phyloP scores from a whole-genome alignment of 2,329 filamentous ascomycete species.

The Aspergillus transmontanensis region DNA sequence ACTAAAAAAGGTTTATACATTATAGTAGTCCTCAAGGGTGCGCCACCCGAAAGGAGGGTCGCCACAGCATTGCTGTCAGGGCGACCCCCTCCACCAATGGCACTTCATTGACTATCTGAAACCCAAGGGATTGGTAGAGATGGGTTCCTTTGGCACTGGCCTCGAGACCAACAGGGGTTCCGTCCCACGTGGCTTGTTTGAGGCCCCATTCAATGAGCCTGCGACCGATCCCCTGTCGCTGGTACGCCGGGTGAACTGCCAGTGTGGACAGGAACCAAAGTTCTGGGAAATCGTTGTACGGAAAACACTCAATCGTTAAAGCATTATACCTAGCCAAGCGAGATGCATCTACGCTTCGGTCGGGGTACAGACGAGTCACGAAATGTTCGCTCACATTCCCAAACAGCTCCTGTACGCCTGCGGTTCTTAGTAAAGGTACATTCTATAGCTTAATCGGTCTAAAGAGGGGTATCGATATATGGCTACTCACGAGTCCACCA shows the following conservation, averaged over 20 bases:
- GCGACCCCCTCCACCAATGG: constrained; percentile 5
- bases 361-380: constrained; percentile 7
- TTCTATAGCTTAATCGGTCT: neutral
- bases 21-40: neutral
- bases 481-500: constrained; percentile 11
- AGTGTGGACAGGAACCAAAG: constrained; percentile 18
- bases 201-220: constrained; percentile 21
- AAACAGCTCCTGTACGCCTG: neutral
- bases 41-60: neutral
- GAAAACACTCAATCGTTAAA: constrained; percentile 7
- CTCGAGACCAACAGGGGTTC: constrained; percentile 12
- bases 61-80: constrained; percentile 16
- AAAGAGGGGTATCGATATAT: too few species aligned
- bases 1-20: neutral
- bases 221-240: constrained; percentile 19
- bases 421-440: neutral
- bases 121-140: constrained; percentile 12
- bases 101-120: constrained; percentile 6
- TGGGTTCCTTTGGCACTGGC: constrained; percentile 9
- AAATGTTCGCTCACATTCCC: constrained; percentile 3
- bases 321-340: constrained; percentile 9
- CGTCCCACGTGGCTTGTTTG: constrained; percentile 19
- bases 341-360: constrained; percentile 15
- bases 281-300: constrained; percentile 5
- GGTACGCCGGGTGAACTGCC: constrained; percentile 17